These are phyloP conservation scores for Globisporangium spiculum DNA, from an alignment of 352 stramenopile species.

Conservation along the genomic window DNA sequence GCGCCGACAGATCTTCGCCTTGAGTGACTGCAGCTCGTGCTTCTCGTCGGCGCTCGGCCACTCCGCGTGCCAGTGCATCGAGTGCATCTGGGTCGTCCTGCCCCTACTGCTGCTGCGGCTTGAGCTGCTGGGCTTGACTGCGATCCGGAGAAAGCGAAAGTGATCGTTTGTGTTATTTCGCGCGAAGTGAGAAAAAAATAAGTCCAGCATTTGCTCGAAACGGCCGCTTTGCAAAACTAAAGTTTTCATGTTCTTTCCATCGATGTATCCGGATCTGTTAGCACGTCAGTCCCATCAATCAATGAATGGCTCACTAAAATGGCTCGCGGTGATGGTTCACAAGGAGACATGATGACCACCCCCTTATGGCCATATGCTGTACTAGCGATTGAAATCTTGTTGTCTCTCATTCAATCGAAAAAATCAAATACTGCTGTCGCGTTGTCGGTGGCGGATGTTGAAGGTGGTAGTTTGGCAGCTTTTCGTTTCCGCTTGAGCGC, in stretches of 20 bases:
- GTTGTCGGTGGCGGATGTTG: not conserved
- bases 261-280: not conserved
- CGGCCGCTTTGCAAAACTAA: not conserved
- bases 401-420: not conserved
- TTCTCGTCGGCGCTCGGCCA: constrained; percentile 21
- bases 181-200: constrained; percentile 2
- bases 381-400: not conserved
- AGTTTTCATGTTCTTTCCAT: constrained; percentile 1
- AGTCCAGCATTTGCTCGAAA: not conserved
- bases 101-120: no score
- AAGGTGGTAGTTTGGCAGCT: not conserved
- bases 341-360: not conserved
- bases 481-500: not conserved
- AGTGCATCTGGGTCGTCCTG: not conserved
- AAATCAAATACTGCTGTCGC: constrained; percentile 7
- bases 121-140: not conserved
- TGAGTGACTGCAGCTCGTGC: constrained; percentile 31
- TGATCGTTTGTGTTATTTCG: not conserved
- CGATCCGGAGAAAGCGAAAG: not conserved
- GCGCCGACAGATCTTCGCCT: constrained; percentile 29
- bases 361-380: not conserved
- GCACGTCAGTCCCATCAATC: not conserved
- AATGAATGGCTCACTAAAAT: not conserved
- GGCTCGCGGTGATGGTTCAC: not conserved
- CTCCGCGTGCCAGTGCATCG: constrained; percentile 6